These are phyloP conservation scores for Isabelozyma pseudorhagii DNA, from an alignment of 805 yeast species.

Conservation along the genomic window DNA sequence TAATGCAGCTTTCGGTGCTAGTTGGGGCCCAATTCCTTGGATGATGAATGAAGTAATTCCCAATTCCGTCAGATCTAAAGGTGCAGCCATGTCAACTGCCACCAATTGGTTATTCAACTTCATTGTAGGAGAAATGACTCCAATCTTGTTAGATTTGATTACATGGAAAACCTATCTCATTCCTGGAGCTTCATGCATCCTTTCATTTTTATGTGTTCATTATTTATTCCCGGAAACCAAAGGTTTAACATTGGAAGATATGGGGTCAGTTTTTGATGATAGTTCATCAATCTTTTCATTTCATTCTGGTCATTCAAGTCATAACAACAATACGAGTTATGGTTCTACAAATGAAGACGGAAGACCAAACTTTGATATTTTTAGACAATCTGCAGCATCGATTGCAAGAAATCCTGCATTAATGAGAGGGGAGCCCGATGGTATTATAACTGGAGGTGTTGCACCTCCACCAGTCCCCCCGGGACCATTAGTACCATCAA, in stretches of 20 bases:
- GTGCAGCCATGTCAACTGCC: conserved; percentile 88
- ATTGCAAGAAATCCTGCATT: conserved; percentile 38
- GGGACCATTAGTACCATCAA: neutral
- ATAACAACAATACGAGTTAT: neutral
- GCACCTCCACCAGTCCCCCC: conserved; percentile 13
- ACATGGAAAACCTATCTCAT: conserved; percentile 79
- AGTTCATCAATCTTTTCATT: conserved; percentile 39
- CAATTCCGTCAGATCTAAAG: conserved; percentile 78
- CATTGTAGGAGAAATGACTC: conserved; percentile 89
- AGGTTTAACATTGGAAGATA: conserved; percentile 84
- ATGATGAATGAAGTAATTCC: conserved; percentile 87
- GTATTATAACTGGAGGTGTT: conserved; percentile 27
- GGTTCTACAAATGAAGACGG: neutral
- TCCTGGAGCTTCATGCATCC: conserved; percentile 74
- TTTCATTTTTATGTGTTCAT: conserved; percentile 71
- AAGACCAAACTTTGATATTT: conserved; percentile 1
- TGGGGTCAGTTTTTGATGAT: conserved; percentile 86
- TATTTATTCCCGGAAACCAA: conserved; percentile 84
- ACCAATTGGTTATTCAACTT: conserved; percentile 93
- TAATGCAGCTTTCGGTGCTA: conserved; percentile 81
- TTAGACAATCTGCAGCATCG: conserved; percentile 38
- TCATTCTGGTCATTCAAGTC: conserved; percentile 26
- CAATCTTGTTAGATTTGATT: conserved; percentile 72
- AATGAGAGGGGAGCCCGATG: conserved; percentile 29
- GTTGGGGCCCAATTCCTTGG: conserved; percentile 98